Percentiles rank a stretch among this genome's conserved stretches.
Conservation (phyloP, 768 basidiomycete species). For the Strobilomyces dryophilus region DNA sequence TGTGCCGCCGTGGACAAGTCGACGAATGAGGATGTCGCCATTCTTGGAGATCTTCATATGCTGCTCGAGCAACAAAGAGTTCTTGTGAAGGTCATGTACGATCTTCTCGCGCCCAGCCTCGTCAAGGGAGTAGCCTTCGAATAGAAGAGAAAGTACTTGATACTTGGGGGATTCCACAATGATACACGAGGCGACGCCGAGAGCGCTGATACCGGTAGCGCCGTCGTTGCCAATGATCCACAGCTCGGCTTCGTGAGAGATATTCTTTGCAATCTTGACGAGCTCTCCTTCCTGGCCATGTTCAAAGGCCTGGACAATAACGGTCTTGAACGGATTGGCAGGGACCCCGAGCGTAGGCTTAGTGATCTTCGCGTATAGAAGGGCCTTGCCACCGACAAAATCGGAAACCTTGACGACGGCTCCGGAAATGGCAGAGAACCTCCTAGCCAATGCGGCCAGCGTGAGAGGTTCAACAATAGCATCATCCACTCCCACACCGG, state of each 20-base stretch:
- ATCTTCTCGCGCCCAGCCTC: constrained; percentile 19
- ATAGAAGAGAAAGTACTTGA: constrained; percentile 25
- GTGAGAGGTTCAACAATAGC: constrained; percentile 12
- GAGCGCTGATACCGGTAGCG: constrained; percentile 27
- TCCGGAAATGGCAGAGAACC: constrained; percentile 11
- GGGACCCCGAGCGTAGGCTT: constrained; percentile 13
- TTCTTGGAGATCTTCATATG: constrained; percentile 26
- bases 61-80: constrained; percentile 25
- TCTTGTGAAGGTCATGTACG: constrained; percentile 25
- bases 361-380: constrained; percentile 14
- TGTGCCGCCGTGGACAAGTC: constrained; percentile 25
- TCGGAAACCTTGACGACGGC: constrained; percentile 10
- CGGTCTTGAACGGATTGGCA: constrained; percentile 20
- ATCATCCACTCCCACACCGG: constrained; percentile 14
- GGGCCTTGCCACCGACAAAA: constrained; percentile 7
- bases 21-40: constrained; percentile 26
- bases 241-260: constrained; percentile 23
- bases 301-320: constrained; percentile 24
- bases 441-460: constrained; percentile 5
- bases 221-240: constrained; percentile 30
- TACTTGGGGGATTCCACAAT: constrained; percentile 29
- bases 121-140: constrained; percentile 27
- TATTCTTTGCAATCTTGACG: constrained; percentile 22
- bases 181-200: constrained; percentile 27
- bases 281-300: constrained; percentile 26